Conservation (phyloP, 176 grass and related monocot genomes). For the Zea mays region Zm-B73-REFERENCE-NAM-5.0 NC_050096.1:12823501-12824000, state of each 20-base stretch:
- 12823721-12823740: neutral
- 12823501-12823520: too few relatives aligned
- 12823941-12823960: neutral
- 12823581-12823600: too few relatives aligned
- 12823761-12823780: constrained; percentile 16
- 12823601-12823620: neutral
- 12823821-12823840: constrained; percentile 23
- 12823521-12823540: too few relatives aligned
- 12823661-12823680: constrained; percentile 21
- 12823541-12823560: too few relatives aligned
- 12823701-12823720: too few relatives aligned
- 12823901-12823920: neutral
- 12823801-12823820: neutral
- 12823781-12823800: constrained; percentile 35
- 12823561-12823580: too few relatives aligned
- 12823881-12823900: neutral
- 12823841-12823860: constrained; percentile 33
- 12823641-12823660: constrained; percentile 9
- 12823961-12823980: neutral
- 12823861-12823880: constrained; percentile 28
- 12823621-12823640: neutral
- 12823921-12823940: neutral
- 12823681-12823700: neutral
- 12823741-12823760: neutral
- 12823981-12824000: neutral